Evolutionary conservation across 495 filamentous ascomycete species (phyloP).

Genomic region (Evansstolkia leycettana): DNA sequence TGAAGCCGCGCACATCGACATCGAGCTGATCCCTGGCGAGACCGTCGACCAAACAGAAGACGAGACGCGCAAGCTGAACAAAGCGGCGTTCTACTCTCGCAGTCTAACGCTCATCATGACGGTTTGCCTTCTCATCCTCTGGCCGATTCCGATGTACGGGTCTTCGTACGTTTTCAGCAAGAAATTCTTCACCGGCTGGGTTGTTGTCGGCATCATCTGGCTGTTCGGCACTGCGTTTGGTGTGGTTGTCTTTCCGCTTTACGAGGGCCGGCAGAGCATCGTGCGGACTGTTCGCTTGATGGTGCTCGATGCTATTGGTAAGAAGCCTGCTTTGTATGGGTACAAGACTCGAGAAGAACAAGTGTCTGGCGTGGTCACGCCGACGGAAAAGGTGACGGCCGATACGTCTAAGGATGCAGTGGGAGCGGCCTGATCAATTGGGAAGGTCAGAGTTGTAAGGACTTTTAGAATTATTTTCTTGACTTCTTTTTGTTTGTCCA

Average conservation of each 20-base stretch:
- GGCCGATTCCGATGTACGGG: conserved; percentile 95
- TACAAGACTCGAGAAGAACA: conserved; percentile 10
- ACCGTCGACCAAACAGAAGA: conserved; percentile 33
- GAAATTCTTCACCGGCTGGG: conserved; percentile 88
- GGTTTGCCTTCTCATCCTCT: conserved; percentile 66
- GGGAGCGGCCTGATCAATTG: conserved; percentile 5
- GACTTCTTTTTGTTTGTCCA: too few species aligned
- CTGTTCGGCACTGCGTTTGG: conserved; percentile 62
- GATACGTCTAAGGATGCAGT: conserved; percentile 13
- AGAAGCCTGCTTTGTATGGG: conserved; percentile 21
- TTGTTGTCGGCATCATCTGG: conserved; percentile 77
- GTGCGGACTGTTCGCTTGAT: conserved; percentile 52
- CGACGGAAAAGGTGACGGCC: conserved; percentile 15
- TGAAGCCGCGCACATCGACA: conserved; percentile 53
- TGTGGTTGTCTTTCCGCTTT: conserved; percentile 76
- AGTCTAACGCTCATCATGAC: conserved; percentile 65
- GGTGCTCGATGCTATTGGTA: conserved; percentile 55
- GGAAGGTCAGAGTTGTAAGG: too few species aligned
- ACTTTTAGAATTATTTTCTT: too few species aligned
- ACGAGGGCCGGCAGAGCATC: conserved; percentile 64
- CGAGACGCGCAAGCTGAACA: conserved; percentile 56
- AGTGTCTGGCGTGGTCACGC: conserved; percentile 18
- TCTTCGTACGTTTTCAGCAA: conserved; percentile 78
- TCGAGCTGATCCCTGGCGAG: conserved; percentile 55
- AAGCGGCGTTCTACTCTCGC: conserved; percentile 69